Evolutionary conservation across 1,284 basidiomycete species (phyloP), one percentile per base, ranked within the genome.

Genomic region (Fomitopsis pinicola): DNA sequence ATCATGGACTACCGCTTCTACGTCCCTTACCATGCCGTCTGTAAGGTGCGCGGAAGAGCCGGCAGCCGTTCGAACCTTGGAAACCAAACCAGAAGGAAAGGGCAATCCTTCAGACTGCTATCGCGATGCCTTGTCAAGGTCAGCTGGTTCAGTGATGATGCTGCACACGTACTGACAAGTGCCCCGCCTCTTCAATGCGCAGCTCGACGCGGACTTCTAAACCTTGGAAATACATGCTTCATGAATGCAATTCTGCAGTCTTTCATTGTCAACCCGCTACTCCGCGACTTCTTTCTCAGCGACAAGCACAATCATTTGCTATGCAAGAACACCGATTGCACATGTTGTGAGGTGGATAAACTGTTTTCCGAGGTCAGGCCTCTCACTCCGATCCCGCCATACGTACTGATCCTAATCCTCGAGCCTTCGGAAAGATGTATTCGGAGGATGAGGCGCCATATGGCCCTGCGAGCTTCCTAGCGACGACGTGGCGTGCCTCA

Each of bases 171-270:
- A 7, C 19, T 45, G 30, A 55, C 53, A 15, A 15, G 12, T 9
- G 36, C 36, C 35, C 35, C 22, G 33, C 22, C 38, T 19, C 42
- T 59, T 64, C 28, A 33, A 63, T 40, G 33, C 22, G 17, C 66
- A 92, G 93, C 88, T 59, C 87, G 93, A 10, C 84, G 94, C 60
- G 96, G 96, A 0, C 80, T 98, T 3, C 80, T 97, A 52, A 98
- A 98, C 72, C 87, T 98, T 7, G 94, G 94, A 5, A 93, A 97
- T 68, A 98, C 96, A 0, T 99, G 96, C 71, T 98, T 95, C 77
- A 81, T 99, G 71, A 97, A 95, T 64, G 94, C 92, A 57, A 87
- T 98, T 53, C 82, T 99, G 6, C 97, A 99, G 75, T 86, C 87
- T n/a, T 90, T 99, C 69, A 78, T 95, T 14, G 92, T 95, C 75